These are phyloP conservation scores for Micractinium sp. DNA, from an alignment of 139 green algal species.

Conservation along the genomic window DNA sequence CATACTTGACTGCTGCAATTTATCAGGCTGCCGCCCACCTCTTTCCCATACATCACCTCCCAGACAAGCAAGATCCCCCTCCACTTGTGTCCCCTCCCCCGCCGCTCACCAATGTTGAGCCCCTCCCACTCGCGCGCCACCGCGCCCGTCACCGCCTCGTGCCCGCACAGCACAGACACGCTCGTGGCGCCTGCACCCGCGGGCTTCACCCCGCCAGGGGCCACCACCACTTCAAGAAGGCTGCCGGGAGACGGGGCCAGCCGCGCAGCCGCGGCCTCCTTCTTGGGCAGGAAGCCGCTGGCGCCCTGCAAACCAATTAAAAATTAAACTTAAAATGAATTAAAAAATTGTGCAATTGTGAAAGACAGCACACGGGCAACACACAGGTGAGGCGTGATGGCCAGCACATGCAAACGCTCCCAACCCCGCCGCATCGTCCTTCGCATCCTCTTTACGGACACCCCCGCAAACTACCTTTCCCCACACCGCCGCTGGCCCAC, in stretches of 20 bases:
- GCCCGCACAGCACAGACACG: slow-evolving; percentile 49
- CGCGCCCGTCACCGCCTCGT: slow-evolving; percentile 27
- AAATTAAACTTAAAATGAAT: no score
- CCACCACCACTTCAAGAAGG: slow-evolving; percentile 67
- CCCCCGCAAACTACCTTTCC: no score
- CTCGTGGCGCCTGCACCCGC: slow-evolving; percentile 7
- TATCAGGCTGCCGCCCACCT: neutral
- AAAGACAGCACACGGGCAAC: no score
- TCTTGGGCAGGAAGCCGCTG: slow-evolving; percentile 70
- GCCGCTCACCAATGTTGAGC: slow-evolving; percentile 61
- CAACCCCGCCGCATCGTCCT: no score
- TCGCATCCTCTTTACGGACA: no score
- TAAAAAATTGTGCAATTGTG: no score
- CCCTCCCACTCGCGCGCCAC: slow-evolving; percentile 63
- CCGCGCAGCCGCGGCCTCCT: slow-evolving; percentile 45
- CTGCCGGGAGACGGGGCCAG: slow-evolving; percentile 38
- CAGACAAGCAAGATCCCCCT: neutral
- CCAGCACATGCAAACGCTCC: no score
- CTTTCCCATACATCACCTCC: neutral
- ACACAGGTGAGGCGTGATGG: no score
- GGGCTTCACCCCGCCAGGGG: slow-evolving; percentile 7
- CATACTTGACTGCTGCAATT: no score
- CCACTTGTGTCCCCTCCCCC: neutral
- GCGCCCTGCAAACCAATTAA: slow-evolving; percentile 68
- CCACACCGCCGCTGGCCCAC: no score